Base-by-base conservation (phyloP, 257 asterid genomes). In the Plantago ovata region DNA sequence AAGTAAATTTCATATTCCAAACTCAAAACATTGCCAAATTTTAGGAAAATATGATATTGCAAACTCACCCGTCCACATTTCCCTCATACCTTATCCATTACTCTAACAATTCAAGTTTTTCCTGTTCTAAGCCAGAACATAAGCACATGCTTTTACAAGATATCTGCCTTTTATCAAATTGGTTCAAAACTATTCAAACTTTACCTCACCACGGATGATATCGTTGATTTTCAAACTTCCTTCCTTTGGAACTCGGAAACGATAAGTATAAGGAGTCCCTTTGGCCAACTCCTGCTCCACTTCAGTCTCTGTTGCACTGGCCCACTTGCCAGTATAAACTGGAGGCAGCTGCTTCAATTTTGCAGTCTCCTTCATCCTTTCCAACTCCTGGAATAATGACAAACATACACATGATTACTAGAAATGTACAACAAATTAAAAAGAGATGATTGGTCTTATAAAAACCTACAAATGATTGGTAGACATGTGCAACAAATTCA, bases 151-250 rank as follows among this genome's bases (percentile, higher is more conserved):
- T 5, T 49, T 15, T 7, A 48, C 3, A 49, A 32, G n/a, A 20
- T 28, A 41, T 55, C 38, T 15, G 19, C 45, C 56, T 65, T 52
- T 32, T 19, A 21, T 33, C 38, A 22, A 40, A 48, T 28, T 56
- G 13, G 11, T 16, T 38, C 14, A 55, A 40, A 21, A 42, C 3
- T 48, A 21, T 49, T 18, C 48, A 51, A 57, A 62, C 45, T 43
- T 56, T 75, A 92, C 96, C 94, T 88, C 94, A 49, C 98, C 95
- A 15, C 96, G 91, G 66, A 92, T 92, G 75, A 92, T 87, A 73
- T 92, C 98, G 12, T 88, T 62, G 42, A 92, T 84, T 69, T 70
- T 82, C 74, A 92, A 69, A 60, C 69, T 69, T 77, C 98, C 96
- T 48, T 75, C 73, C 72, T 70, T 88, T 16, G 98, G 98, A 70